These are phyloP conservation scores for Termitomyces sp. DNA, from an alignment of 768 basidiomycete genomes.

Conservation along the genomic window DNA sequence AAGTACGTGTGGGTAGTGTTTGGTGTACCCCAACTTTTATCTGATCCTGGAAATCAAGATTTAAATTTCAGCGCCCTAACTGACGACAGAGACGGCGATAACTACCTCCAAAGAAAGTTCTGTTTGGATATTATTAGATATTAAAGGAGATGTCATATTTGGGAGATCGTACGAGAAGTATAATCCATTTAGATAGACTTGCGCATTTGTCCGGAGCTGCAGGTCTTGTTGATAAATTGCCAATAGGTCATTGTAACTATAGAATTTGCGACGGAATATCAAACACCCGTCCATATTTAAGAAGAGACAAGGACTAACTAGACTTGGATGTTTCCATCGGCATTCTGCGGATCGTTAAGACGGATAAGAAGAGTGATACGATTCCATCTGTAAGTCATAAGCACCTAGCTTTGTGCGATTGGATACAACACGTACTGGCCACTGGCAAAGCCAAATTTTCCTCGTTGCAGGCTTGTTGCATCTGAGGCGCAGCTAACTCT, in stretches of 20 bases:
- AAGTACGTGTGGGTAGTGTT: conserved; percentile 67
- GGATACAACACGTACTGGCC: conserved; percentile 48
- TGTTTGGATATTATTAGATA: conserved; percentile 17
- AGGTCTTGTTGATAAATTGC: conserved; percentile 56
- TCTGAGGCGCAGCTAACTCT: conserved; percentile 63
- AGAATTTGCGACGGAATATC: background rate
- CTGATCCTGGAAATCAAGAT: conserved; percentile 36
- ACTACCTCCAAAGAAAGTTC: conserved; percentile 79
- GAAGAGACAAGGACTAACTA: conserved; percentile 45
- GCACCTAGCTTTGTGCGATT: background rate
- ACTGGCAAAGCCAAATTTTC: conserved; percentile 53
- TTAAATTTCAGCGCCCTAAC: conserved; percentile 9
- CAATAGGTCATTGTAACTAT: conserved; percentile 64
- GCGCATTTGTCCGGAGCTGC: conserved; percentile 50
- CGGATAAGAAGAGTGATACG: conserved; percentile 68
- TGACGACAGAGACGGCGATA: background rate
- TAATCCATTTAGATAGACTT: conserved; percentile 57
- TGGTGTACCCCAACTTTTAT: conserved; percentile 69
- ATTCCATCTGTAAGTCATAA: conserved; percentile 50
- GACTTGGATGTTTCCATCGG: conserved; percentile 67
- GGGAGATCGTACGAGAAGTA: conserved; percentile 63
- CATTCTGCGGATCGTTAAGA: conserved; percentile 62
- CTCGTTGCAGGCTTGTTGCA: conserved; percentile 66
- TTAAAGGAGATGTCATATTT: background rate
- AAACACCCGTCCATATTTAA: background rate